Percentiles rank a stretch among this genome's conserved stretches.
Evolutionary conservation across 2,329 filamentous ascomycete genomes (phyloP).

Genomic region (Ophiostoma quercus): DNA sequence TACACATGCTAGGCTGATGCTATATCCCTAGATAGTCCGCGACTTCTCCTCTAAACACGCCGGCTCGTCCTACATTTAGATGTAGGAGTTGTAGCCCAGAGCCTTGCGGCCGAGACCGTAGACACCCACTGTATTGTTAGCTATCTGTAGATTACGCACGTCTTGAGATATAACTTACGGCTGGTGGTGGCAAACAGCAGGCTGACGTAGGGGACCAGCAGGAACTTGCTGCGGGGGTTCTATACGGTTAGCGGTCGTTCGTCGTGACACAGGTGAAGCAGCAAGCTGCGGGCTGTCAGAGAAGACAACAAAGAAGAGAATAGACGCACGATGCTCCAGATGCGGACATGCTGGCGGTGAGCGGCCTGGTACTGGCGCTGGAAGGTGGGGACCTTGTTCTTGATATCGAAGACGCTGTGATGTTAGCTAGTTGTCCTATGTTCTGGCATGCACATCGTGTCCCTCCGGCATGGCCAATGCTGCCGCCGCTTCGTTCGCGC

Average conservation of each 20-base stretch:
- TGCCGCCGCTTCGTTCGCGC: not conserved
- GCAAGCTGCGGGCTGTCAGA: not conserved
- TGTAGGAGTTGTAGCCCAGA: slow-evolving; percentile 75
- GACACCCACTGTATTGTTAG: slow-evolving; percentile 44
- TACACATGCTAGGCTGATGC: slow-evolving; percentile 17
- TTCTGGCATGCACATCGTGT: not conserved
- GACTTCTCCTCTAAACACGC: not conserved
- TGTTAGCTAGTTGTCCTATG: not conserved
- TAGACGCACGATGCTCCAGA: slow-evolving; percentile 75
- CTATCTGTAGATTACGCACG: not conserved
- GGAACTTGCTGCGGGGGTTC: slow-evolving; percentile 58
- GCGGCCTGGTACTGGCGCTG: slow-evolving; percentile 72
- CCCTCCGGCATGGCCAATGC: not conserved
- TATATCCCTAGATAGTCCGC: not conserved
- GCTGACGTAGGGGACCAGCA: slow-evolving; percentile 65
- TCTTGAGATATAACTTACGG: slow-evolving; percentile 39
- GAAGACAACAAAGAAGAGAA: too few relatives aligned
- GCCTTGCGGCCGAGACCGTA: slow-evolving; percentile 72
- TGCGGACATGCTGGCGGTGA: slow-evolving; percentile 61
- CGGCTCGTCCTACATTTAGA: slow-evolving; percentile 17
- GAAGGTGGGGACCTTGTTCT: slow-evolving; percentile 70
- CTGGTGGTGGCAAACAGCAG: slow-evolving; percentile 58
- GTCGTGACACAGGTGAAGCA: not conserved
- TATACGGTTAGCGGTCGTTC: slow-evolving; percentile 34
- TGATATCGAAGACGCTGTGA: slow-evolving; percentile 58